Evolutionary conservation across 1,139 yeast genomes (phyloP).

Genomic region (Protomyces lactucae-debilis): DNA sequence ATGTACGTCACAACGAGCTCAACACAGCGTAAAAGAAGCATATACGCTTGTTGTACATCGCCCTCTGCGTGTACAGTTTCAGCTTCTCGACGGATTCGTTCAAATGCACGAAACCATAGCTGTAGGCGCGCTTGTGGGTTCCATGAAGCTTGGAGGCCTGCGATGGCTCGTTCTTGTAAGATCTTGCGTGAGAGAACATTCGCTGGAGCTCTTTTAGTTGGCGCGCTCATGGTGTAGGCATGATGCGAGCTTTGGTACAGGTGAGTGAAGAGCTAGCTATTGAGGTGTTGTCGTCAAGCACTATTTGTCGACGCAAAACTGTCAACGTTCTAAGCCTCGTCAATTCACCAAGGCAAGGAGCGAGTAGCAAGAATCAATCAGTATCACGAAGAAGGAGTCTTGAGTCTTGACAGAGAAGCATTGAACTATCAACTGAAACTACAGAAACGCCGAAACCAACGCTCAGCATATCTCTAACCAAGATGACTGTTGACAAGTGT

Average conservation of each 20-base stretch:
- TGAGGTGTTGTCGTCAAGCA: no score
- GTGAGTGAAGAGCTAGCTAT: background rate
- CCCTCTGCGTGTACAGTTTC: slow-evolving; percentile 20
- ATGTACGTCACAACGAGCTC: slow-evolving; percentile 15
- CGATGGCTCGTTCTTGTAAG: slow-evolving; percentile 13
- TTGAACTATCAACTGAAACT: background rate
- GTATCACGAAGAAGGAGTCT: background rate
- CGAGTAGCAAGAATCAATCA: no score
- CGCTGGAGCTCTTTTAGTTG: background rate
- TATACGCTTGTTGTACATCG: slow-evolving; percentile 19
- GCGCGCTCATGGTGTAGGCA: background rate
- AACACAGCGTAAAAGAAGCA: slow-evolving; percentile 9
- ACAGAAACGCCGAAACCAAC: background rate
- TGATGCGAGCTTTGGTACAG: background rate
- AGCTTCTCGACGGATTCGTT: slow-evolving; percentile 7
- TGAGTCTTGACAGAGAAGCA: background rate
- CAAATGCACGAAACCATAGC: slow-evolving; percentile 14
- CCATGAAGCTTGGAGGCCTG: slow-evolving; percentile 13
- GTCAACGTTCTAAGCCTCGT: no score
- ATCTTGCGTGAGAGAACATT: slow-evolving; percentile 1
- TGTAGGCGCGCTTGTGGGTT: slow-evolving; percentile 1
- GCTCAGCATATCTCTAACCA: background rate
- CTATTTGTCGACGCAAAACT: no score
- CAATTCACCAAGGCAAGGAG: no score
- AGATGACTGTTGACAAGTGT: background rate